A percentile compares a stretch with the other conserved stretches of the same genome.
Evolutionary conservation across 129 eudicot genomes (phyloP).

Genomic region (Flaveria bidentis): DNA sequence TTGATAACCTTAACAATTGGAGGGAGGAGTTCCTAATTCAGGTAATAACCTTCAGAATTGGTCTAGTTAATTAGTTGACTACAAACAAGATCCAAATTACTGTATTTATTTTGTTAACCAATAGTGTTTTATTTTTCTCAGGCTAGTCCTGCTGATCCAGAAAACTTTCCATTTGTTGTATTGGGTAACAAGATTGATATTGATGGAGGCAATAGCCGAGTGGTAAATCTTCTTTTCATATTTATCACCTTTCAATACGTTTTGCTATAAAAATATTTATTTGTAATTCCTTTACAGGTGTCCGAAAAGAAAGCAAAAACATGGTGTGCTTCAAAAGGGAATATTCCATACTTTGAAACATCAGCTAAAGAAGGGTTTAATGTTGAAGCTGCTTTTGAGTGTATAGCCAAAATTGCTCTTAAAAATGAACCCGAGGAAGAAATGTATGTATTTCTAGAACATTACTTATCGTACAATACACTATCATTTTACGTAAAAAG

Average conservation of each 20-base stretch:
- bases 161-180: slow-evolving; percentile 58
- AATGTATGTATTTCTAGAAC: slow-evolving; percentile 14
- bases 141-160: slow-evolving; percentile 61
- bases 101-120: not conserved
- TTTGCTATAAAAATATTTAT: not conserved
- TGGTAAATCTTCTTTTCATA: slow-evolving; percentile 40
- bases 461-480: not conserved
- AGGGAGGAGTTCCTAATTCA: slow-evolving; percentile 54
- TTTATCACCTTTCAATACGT: not conserved
- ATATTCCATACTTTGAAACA: slow-evolving; percentile 56
- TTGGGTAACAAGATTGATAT: slow-evolving; percentile 64
- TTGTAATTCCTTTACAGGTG: slow-evolving; percentile 35
- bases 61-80: not conserved
- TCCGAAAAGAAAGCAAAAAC: slow-evolving; percentile 66
- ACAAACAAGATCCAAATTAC: not conserved
- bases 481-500: not conserved
- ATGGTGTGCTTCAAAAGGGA: slow-evolving; percentile 64
- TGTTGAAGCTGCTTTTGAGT: slow-evolving; percentile 61
- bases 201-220: slow-evolving; percentile 67
- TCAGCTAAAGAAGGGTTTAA: slow-evolving; percentile 59
- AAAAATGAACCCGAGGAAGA: slow-evolving; percentile 48
- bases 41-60: not conserved
- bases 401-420: slow-evolving; percentile 54
- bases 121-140: slow-evolving; percentile 1
- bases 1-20: slow-evolving; percentile 57